These are phyloP conservation scores for Puya raimondii DNA, from an alignment of 176 grass and related monocot species.

Conservation along the genomic window DNA sequence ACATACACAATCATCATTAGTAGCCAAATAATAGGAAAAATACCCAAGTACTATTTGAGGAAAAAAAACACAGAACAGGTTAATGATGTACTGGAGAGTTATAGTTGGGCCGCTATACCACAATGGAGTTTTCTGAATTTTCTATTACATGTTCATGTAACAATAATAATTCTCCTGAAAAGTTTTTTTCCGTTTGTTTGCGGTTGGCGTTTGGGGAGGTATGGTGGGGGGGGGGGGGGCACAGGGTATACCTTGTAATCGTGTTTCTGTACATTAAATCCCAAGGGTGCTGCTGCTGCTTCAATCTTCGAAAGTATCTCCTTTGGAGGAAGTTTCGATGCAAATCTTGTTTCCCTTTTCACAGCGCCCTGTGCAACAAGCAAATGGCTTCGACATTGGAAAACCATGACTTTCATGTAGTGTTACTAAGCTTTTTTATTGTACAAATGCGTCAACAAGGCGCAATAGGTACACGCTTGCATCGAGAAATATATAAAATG, in stretches of 20 bases:
- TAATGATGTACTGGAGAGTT: no score
- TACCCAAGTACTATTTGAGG: neutral
- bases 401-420: neutral
- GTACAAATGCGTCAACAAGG: neutral
- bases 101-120: no score
- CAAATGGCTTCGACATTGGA: neutral
- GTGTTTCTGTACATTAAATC: constrained; percentile 77
- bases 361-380: constrained; percentile 39
- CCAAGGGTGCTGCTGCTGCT: constrained; percentile 71
- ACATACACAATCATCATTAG: neutral
- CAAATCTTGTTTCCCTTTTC: constrained; percentile 90
- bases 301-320: constrained; percentile 94
- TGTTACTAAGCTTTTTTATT: neutral
- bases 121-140: no score
- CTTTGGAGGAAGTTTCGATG: constrained; percentile 80
- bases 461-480: neutral
- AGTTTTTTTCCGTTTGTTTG: no score
- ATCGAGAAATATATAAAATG: neutral
- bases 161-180: no score
- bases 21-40: neutral
- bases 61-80: neutral
- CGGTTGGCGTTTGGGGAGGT: neutral
- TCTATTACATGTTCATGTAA: no score
- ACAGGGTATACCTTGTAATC: constrained; percentile 74
- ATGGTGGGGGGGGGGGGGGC: neutral